Conservation (phyloP, 768 basidiomycete genomes). For the Pisolithus microcarpus region DNA sequence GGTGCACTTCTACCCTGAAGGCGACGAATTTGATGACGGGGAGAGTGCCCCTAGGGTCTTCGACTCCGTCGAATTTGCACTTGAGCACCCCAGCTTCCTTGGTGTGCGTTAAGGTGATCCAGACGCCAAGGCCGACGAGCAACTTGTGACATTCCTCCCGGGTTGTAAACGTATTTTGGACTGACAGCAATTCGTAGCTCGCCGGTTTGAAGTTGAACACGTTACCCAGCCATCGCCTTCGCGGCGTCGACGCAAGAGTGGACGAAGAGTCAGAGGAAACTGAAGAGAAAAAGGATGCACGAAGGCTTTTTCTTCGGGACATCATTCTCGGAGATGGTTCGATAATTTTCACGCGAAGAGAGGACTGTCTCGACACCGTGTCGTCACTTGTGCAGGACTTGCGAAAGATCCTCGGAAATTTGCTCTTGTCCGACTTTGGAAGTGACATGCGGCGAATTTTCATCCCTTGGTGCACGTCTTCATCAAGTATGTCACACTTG, state of each 20-base stretch:
- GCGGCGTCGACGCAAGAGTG: conserved; percentile 37
- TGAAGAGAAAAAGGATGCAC: conserved; percentile 23
- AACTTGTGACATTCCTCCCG: conserved; percentile 67
- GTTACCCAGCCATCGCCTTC: conserved; percentile 77
- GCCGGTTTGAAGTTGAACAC: conserved; percentile 82
- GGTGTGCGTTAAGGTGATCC: conserved; percentile 56
- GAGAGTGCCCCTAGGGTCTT: conserved; percentile 47
- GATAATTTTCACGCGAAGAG: conserved; percentile 44
- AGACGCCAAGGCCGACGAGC: conserved; percentile 64
- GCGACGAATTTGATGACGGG: conserved; percentile 59
- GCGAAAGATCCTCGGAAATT: conserved; percentile 30
- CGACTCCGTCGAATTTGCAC: conserved; percentile 66
- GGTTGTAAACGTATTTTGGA: conserved; percentile 54
- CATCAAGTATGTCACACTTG: too few species aligned
- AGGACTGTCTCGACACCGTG: conserved; percentile 9
- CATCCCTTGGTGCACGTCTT: background rate
- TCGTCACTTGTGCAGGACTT: conserved; percentile 36
- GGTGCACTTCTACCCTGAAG: conserved; percentile 76
- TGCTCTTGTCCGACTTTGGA: conserved; percentile 53
- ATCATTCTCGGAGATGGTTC: conserved; percentile 41
- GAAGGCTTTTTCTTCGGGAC: conserved; percentile 17
- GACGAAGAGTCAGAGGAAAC: conserved; percentile 43
- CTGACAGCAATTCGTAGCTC: conserved; percentile 50
- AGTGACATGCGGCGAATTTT: conserved; percentile 7
- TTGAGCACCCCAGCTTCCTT: conserved; percentile 64